Evolutionary conservation across 495 filamentous ascomycete species (phyloP).

Genomic region (Penicillium ochrochloron): DNA sequence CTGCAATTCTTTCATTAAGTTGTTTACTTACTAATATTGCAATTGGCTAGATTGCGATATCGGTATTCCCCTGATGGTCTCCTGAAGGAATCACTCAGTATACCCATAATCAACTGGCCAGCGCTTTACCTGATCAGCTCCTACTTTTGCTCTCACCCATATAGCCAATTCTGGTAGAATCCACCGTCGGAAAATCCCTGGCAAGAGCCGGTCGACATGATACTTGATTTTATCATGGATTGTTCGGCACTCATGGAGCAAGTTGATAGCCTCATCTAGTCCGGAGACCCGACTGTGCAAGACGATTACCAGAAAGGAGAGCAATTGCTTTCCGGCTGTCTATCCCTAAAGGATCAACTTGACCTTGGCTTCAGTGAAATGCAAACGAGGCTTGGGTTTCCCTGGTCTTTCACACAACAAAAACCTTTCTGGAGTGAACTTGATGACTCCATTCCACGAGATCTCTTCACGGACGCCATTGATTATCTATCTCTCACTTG

Average conservation of each 20-base stretch:
- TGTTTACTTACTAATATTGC: not conserved
- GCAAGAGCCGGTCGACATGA: not conserved
- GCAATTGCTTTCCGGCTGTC: not conserved
- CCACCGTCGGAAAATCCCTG: not conserved
- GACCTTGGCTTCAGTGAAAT: not conserved
- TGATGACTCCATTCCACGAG: not conserved
- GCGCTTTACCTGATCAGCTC: too few relatives aligned
- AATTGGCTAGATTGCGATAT: not conserved
- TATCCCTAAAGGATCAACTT: not conserved
- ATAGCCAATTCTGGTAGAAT: not conserved
- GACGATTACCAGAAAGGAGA: not conserved
- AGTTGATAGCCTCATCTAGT: not conserved
- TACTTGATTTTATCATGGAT: not conserved
- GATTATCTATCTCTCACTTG: not conserved
- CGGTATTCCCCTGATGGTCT: too few relatives aligned
- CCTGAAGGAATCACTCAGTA: too few relatives aligned
- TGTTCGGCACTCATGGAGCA: not conserved
- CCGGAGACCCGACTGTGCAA: not conserved
- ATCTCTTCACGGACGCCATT: not conserved
- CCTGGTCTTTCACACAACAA: not conserved
- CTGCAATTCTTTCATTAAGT: not conserved
- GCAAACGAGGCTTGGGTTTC: not conserved
- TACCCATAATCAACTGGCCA: too few relatives aligned
- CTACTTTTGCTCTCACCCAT: too few relatives aligned
- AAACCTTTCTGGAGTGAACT: not conserved